Evolutionary conservation across 805 yeast species (phyloP).

Genomic region (Wickerhamomyces hampshirensis): DNA sequence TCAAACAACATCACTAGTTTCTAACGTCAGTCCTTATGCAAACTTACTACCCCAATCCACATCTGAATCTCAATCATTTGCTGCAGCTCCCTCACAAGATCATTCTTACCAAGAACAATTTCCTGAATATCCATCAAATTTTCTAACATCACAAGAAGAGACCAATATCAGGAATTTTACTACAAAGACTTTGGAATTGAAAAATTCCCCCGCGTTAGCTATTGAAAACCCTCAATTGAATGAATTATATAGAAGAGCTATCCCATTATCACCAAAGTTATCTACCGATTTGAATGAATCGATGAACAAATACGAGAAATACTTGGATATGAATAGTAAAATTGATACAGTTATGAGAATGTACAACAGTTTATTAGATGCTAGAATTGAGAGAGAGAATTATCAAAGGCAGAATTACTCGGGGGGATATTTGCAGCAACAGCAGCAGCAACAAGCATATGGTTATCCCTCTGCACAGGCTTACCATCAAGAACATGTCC

Average conservation of each 20-base stretch:
- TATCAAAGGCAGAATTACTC: slow-evolving; percentile 23
- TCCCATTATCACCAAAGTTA: slow-evolving; percentile 63
- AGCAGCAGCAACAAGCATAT: slow-evolving; percentile 3
- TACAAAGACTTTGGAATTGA: slow-evolving; percentile 48
- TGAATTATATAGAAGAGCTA: slow-evolving; percentile 54
- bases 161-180: slow-evolving; percentile 65
- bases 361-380: slow-evolving; percentile 73
- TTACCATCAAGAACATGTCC: slow-evolving; percentile 4
- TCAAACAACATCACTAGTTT: slow-evolving; percentile 12
- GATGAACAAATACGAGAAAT: slow-evolving; percentile 55
- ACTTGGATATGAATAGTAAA: slow-evolving; percentile 72
- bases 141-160: slow-evolving; percentile 52
- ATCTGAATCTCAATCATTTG: slow-evolving; percentile 2
- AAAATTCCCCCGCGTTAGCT: slow-evolving; percentile 11
- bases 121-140: slow-evolving; percentile 10
- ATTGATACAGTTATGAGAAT: slow-evolving; percentile 67
- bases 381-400: slow-evolving; percentile 37
- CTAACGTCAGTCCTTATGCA: slow-evolving; percentile 14
- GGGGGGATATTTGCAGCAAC: slow-evolving; percentile 1
- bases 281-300: slow-evolving; percentile 55
- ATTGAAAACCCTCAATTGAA: slow-evolving; percentile 36
- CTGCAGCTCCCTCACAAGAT: background rate
- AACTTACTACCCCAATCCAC: slow-evolving; percentile 16
- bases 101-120: slow-evolving; percentile 19
- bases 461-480: slow-evolving; percentile 2